Conservation (phyloP, 148 eudicot genomes). For the Vaccinium corymbosum region DNA sequence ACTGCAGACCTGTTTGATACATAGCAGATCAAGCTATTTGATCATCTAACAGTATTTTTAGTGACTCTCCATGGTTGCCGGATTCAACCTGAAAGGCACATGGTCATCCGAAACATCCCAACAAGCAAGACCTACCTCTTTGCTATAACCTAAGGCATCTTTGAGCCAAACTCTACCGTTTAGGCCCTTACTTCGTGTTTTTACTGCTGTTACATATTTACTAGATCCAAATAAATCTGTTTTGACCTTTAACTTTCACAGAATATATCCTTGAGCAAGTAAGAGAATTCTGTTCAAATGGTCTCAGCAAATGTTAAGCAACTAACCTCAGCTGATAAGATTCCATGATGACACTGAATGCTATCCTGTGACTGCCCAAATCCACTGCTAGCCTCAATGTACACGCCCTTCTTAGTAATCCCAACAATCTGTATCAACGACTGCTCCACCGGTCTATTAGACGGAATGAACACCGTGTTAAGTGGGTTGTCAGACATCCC, state of each 20-base stretch:
- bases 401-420: slow-evolving; percentile 76
- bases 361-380: slow-evolving; percentile 71
- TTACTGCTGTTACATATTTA: background rate
- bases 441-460: slow-evolving; percentile 49
- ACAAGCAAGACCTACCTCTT: background rate
- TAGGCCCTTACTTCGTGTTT: background rate
- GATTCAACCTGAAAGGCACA: background rate
- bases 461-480: slow-evolving; percentile 67
- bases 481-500: slow-evolving; percentile 85
- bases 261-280: background rate
- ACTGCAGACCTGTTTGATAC: background rate
- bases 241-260: background rate
- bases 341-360: slow-evolving; percentile 70
- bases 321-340: slow-evolving; percentile 81
- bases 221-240: background rate
- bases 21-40: background rate
- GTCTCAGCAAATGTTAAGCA: background rate
- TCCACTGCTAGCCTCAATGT: slow-evolving; percentile 91
- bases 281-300: background rate
- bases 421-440: slow-evolving; percentile 88
- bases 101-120: background rate
- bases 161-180: background rate
- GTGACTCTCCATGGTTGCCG: background rate
- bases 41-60: background rate
- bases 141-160: background rate